Evolutionary conservation across 2,329 filamentous ascomycete species (phyloP).

Genomic region (Elsinoe necatrix): DNA sequence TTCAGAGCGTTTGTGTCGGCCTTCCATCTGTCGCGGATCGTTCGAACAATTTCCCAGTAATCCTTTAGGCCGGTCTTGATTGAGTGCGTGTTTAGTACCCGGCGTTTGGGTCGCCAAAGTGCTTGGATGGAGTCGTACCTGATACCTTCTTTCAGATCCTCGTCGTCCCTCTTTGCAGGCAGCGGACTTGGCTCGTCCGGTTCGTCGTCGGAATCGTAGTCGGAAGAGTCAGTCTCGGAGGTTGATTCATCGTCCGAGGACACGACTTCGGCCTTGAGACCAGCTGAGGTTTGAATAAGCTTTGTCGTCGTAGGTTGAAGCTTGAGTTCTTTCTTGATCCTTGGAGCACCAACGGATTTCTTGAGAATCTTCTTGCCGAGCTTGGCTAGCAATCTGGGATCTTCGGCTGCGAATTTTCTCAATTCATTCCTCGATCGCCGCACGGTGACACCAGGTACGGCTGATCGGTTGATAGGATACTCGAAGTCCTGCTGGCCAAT

Average conservation of each 20-base stretch:
- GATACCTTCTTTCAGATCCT: conserved; percentile 43
- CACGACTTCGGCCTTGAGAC: conserved; percentile 17
- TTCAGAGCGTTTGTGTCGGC: conserved; percentile 47
- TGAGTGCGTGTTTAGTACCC: conserved; percentile 40
- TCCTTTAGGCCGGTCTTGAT: conserved; percentile 48
- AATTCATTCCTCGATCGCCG: conserved; percentile 40
- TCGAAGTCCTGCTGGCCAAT: conserved; percentile 36
- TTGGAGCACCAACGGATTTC: conserved; percentile 16
- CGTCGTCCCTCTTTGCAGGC: conserved; percentile 43
- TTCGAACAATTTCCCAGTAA: conserved; percentile 52
- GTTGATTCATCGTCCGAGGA: conserved; percentile 33
- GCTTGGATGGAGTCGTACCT: conserved; percentile 54
- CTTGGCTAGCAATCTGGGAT: conserved; percentile 34
- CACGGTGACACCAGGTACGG: conserved; percentile 31
- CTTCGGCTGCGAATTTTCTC: conserved; percentile 35
- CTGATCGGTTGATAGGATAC: conserved; percentile 34
- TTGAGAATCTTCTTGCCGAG: conserved; percentile 29
- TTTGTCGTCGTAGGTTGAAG: neutral
- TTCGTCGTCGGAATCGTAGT: conserved; percentile 38
- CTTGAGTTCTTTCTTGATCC: neutral
- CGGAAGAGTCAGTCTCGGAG: conserved; percentile 39
- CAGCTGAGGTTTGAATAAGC: conserved; percentile 9
- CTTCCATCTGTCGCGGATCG: conserved; percentile 55
- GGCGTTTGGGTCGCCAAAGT: conserved; percentile 51
- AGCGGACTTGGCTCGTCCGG: conserved; percentile 49